A percentile compares a stretch with the other conserved stretches of the same genome.
Conservation (phyloP, 192 early-diverging fungal species). For the Radiomyces spectabilis region DNA sequence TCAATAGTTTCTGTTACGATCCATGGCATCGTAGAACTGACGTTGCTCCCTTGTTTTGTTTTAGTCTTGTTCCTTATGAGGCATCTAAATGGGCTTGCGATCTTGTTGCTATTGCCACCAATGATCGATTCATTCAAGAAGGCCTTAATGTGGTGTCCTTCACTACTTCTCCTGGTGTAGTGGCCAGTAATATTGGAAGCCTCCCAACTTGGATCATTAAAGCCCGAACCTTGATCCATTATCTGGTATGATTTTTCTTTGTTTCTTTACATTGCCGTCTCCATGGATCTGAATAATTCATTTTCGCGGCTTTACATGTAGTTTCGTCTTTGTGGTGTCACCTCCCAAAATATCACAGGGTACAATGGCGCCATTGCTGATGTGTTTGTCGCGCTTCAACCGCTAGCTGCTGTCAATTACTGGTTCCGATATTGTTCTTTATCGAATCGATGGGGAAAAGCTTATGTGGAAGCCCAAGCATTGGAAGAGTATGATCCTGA, state of each 20-base stretch:
- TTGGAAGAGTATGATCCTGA: too few relatives aligned
- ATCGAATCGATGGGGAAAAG: conserved; percentile 11
- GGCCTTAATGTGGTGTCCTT: conserved; percentile 29
- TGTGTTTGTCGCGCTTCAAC: conserved; percentile 32
- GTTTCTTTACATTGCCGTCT: too few relatives aligned
- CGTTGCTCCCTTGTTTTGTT: not conserved
- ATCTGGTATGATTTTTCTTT: conserved; percentile 9
- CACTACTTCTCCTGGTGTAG: conserved; percentile 48
- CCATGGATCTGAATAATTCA: too few relatives aligned
- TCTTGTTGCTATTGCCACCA: conserved; percentile 31
- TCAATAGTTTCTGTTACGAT: not conserved
- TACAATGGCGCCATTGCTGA: conserved; percentile 41
- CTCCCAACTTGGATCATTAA: conserved; percentile 30
- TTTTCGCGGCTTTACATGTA: conserved; percentile 9
- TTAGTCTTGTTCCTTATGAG: conserved; percentile 41
- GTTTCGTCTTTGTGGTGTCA: conserved; percentile 33
- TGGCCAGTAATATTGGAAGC: conserved; percentile 39
- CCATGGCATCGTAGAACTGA: not conserved
- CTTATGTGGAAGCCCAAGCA: conserved; percentile 10
- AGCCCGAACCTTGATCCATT: conserved; percentile 13
- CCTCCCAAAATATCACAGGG: conserved; percentile 36
- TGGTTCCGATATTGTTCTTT: conserved; percentile 7
- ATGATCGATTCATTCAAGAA: conserved; percentile 17
- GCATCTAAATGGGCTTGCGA: conserved; percentile 48
- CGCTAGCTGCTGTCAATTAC: not conserved